These are phyloP conservation scores for Sporormia fimetaria DNA, from an alignment of 495 filamentous ascomycete genomes.

Conservation along the genomic window DNA sequence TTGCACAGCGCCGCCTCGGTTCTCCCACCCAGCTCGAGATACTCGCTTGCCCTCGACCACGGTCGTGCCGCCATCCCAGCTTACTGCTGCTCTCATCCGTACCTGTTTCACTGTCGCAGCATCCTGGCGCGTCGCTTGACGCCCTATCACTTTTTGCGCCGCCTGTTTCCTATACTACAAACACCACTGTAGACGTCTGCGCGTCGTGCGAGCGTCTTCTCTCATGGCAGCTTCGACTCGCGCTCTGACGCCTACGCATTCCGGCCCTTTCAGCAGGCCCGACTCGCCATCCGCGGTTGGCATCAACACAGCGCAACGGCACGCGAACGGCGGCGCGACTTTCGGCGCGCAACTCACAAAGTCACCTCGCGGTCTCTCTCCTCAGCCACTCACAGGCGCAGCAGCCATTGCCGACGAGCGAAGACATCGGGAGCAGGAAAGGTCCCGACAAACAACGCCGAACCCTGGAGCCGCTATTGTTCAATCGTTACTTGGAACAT, in stretches of 20 bases:
- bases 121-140: no score
- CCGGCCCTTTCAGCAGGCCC: conserved; percentile 27
- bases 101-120: no score
- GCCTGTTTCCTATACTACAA: no score
- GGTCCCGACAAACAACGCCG: conserved; percentile 36
- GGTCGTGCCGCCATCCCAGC: no score
- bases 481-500: conserved; percentile 44
- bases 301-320: conserved; percentile 7
- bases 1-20: no score
- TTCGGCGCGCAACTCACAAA: conserved; percentile 41
- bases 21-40: no score
- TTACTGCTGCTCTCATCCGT: no score
- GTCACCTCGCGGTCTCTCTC: no score
- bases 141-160: no score
- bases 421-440: conserved; percentile 39
- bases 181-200: no score
- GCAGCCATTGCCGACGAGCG: conserved; percentile 46
- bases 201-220: no score
- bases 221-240: conserved; percentile 27
- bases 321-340: conserved; percentile 17
- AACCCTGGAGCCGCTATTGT: conserved; percentile 45
- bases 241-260: conserved; percentile 28
- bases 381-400: conserved; percentile 42
- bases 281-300: conserved; percentile 26
- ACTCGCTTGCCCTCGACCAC: no score